Base-by-base conservation (phyloP, 176 grass and related monocot genomes). In the Raddia guianensis region DNA sequence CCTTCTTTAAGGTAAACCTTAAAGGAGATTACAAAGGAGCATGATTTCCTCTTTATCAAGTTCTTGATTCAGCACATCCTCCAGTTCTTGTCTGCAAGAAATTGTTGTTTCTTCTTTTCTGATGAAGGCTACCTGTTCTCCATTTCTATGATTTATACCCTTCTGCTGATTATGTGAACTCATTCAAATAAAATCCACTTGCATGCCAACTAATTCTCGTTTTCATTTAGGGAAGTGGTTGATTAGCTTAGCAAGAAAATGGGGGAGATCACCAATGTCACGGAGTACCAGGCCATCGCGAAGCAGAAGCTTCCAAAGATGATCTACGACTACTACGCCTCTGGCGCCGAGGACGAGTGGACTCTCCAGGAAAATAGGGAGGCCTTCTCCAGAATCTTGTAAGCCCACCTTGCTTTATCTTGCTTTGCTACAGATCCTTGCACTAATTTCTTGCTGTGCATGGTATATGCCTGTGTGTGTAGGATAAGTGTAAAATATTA, bases 241-340 rank as follows among this genome's bases (percentile, higher is more conserved):
- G 55, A 49, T 12, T 21, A 65, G 40, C 19, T 54, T 18, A 9
- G 5, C 18, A 35, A 4, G 1, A 19, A 66, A 59, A 89, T 89
- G 86, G 82, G 84, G 85, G 90, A 90, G 88, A 82, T 95, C 75
- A 99, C 96, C 76, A 99, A 99, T 84, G 92, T 99, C 73, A 90
- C 11, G 63, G 96, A 95, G 90, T 99, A 95, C 75, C 78, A 99
- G 84, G 82, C 81, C 68, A 95, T 99, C 49, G 96, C 96, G 0
- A 99, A 90, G 96, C 82, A 91, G 76, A 99, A 73, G 80, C 84
- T 99, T 75, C 93, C 96, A 3, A 99, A 95, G 88, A 93, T 99
- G 96, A 53, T 45, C 3, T 99, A 89, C 11, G 96, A 99, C 80
- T 99, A 95, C 70, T 99, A 93, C 34, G 96, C 96, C 18, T 99